Conservation (phyloP, 2,329 filamentous ascomycete species). For the Curvularia sp. region DNA sequence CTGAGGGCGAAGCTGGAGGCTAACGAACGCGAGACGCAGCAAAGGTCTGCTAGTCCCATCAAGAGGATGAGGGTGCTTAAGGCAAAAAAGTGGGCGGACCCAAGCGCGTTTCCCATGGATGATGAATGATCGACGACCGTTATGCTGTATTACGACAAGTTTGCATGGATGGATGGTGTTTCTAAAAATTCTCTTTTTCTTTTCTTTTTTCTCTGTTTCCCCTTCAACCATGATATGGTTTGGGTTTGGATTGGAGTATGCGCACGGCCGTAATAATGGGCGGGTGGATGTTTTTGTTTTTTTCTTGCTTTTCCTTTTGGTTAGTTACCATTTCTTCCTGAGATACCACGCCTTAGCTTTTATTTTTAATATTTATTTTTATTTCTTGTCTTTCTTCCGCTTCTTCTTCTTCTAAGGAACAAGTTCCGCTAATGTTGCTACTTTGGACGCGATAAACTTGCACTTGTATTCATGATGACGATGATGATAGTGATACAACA, state of each 20-base stretch:
- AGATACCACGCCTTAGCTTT: slow-evolving; percentile 21
- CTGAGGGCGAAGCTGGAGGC: slow-evolving; percentile 50
- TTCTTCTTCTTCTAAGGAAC: neutral
- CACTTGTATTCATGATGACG: neutral
- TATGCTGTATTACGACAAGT: slow-evolving; percentile 7
- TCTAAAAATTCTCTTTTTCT: neutral
- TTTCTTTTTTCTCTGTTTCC: neutral
- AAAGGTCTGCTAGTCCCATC: slow-evolving; percentile 52
- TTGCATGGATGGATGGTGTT: slow-evolving; percentile 12
- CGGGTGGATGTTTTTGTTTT: neutral
- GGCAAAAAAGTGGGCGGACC: slow-evolving; percentile 57
- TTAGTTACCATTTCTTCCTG: slow-evolving; percentile 5
- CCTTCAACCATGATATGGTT: neutral
- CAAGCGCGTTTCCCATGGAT: slow-evolving; percentile 28
- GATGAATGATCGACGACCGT: slow-evolving; percentile 24
- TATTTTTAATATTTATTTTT: neutral
- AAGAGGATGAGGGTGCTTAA: slow-evolving; percentile 61
- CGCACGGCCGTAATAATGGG: neutral
- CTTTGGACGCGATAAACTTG: neutral
- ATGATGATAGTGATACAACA: neutral
- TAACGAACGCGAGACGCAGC: slow-evolving; percentile 51
- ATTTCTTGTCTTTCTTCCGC: no score
- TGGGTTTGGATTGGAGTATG: neutral
- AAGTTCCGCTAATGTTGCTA: neutral
- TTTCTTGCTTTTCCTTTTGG: neutral